Evolutionary conservation across 306 rosid genomes (phyloP), one percentile per base, ranked within the genome.

Genomic region (Vachellia collinsii): DNA sequence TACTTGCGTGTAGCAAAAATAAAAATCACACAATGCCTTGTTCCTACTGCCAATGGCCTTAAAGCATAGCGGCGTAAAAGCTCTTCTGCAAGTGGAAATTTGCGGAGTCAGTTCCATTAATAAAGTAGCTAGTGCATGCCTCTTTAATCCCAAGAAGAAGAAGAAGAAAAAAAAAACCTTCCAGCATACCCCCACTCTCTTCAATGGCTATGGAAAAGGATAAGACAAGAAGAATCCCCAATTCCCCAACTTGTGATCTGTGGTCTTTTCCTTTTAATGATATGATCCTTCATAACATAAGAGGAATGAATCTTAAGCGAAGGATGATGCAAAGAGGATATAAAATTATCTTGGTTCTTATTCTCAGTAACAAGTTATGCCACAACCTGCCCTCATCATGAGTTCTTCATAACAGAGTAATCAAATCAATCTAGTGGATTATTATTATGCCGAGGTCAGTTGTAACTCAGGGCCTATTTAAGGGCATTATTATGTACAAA

Each of bases 401-500:
- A 56, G 82, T 47, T 37, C 13, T 36, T 62, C 72, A 43, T 10
- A 85, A 81, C 77, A 39, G 34, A 42, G n/a, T n/a, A n/a, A 51
- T 7, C n/a, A n/a, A 70, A 83, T 86, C 78, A 77, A 38, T 79
- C 83, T 73, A 76, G 77, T 44, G 72, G 82, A 46, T 78, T 29
- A 29, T 29, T 29, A 29, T 29, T 72, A 47, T 65, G 76, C 83
- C 83, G 75, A 81, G 86, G 80, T 83, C 86, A 76, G 84, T 53
- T 72, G 83, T 70, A 69, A 88, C 79, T 69, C 61, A 48, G 82
- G 38, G 39, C 77, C 82, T 80, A 84, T 69, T 81, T 29, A 53
- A 59, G 83, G 76, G 72, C 86, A 76, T 78, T 74, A 80, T 80
- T 92, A 87, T 88, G 86, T 88, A 92, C 97, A 92, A 80, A 78